Evolutionary conservation across 2,329 filamentous ascomycete species (phyloP).

Genomic region (Epichloe gansuensis): DNA sequence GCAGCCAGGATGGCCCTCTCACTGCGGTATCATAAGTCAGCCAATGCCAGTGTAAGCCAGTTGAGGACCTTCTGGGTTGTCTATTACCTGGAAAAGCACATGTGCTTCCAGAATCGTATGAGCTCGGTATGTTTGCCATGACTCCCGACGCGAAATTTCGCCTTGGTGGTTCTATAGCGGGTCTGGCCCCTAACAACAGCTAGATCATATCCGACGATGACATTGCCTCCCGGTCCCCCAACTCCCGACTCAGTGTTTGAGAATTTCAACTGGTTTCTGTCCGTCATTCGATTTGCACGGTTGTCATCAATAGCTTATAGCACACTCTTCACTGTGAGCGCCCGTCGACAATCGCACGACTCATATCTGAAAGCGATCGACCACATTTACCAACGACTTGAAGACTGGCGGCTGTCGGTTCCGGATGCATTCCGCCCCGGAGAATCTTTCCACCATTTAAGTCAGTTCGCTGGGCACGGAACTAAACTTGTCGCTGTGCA

Average conservation of each 20-base stretch:
- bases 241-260: conserved; percentile 20
- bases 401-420: conserved; percentile 19
- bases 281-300: conserved; percentile 18
- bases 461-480: conserved; percentile 8
- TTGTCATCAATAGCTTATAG: conserved; percentile 21
- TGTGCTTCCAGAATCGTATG: conserved; percentile 18
- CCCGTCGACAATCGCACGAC: conserved; percentile 12
- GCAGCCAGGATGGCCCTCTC: conserved; percentile 22
- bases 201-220: conserved; percentile 25
- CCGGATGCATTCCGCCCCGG: conserved; percentile 19
- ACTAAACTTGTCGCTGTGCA: conserved; percentile 14
- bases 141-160: not conserved
- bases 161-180: not conserved
- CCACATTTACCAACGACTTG: conserved; percentile 14
- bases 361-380: conserved; percentile 12
- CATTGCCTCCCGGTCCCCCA: conserved; percentile 22
- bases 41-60: conserved; percentile 7
- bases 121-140: conserved; percentile 18
- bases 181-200: not conserved
- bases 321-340: conserved; percentile 23
- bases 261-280: conserved; percentile 23
- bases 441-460: conserved; percentile 9
- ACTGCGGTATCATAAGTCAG: conserved; percentile 18
- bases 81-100: conserved; percentile 26
- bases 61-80: conserved; percentile 26